Conservation (phyloP, 768 basidiomycete species). For the Suillus paluster region DNA sequence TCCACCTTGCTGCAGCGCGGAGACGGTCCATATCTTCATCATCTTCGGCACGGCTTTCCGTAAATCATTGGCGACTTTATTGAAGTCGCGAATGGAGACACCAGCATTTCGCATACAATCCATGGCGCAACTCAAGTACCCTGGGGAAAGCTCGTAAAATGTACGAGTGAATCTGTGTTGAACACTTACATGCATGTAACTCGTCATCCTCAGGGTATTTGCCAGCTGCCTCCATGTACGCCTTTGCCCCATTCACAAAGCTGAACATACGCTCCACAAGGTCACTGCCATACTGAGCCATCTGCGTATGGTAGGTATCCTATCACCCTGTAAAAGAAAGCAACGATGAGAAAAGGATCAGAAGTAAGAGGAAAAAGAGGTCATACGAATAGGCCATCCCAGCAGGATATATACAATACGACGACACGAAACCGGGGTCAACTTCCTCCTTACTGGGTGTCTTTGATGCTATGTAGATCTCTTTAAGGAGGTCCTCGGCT, state of each 20-base stretch:
- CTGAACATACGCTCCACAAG: neutral
- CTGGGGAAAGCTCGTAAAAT: neutral
- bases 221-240: slow-evolving; percentile 18
- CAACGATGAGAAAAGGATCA: neutral
- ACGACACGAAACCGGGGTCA: slow-evolving; percentile 16
- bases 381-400: slow-evolving; percentile 20
- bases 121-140: slow-evolving; percentile 1
- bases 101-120: neutral
- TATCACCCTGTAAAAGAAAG: slow-evolving; percentile 3
- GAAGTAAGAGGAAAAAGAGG: neutral
- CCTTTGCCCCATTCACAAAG: slow-evolving; percentile 3
- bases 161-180: too few species aligned
- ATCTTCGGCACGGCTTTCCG: slow-evolving; percentile 12
- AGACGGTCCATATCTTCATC: slow-evolving; percentile 14
- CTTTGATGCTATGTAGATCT: neutral
- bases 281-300: neutral
- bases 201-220: slow-evolving; percentile 23
- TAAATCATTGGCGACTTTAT: neutral
- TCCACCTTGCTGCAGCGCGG: slow-evolving; percentile 7
- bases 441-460: neutral
- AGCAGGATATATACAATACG: slow-evolving; percentile 21
- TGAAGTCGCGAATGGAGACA: neutral
- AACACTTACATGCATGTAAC: slow-evolving; percentile 15
- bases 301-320: slow-evolving; percentile 11
- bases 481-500: slow-evolving; percentile 22